These are phyloP conservation scores for Symbiotaphrina buchneri DNA, from an alignment of 495 filamentous ascomycete species.

Conservation along the genomic window DNA sequence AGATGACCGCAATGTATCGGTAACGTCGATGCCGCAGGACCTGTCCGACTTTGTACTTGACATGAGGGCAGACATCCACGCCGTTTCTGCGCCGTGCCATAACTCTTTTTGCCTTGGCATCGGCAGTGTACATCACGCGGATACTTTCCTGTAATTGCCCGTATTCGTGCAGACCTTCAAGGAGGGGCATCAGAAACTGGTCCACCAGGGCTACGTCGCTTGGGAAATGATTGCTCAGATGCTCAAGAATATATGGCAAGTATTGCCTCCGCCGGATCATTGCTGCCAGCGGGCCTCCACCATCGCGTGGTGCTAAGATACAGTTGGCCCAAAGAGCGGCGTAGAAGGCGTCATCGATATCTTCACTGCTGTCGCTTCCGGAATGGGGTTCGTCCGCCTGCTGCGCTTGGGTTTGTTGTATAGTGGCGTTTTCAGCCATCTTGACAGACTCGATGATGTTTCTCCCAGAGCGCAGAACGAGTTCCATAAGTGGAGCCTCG, in stretches of 20 bases:
- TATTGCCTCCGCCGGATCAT: conserved; percentile 32
- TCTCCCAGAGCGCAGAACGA: conserved; percentile 52
- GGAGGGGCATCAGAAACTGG: conserved; percentile 37
- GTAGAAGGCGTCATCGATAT: conserved; percentile 51
- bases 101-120: conserved; percentile 32
- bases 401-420: too few relatives aligned
- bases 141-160: conserved; percentile 27
- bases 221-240: conserved; percentile 35
- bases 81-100: conserved; percentile 8
- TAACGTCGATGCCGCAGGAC: conserved; percentile 71
- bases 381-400: too few relatives aligned
- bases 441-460: conserved; percentile 52
- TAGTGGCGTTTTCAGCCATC: too few relatives aligned
- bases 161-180: conserved; percentile 18
- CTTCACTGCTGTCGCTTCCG: too few relatives aligned
- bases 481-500: conserved; percentile 33
- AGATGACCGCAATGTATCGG: conserved; percentile 56
- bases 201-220: conserved; percentile 42
- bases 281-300: conserved; percentile 13
- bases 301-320: conserved; percentile 23
- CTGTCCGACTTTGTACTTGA: conserved; percentile 60
- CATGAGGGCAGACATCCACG: conserved; percentile 7
- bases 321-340: conserved; percentile 59
- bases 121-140: conserved; percentile 31
- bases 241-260: conserved; percentile 41